Percentiles rank a stretch among this genome's conserved stretches.
Conservation (phyloP, 371 early-diverging fungal genomes). For the Saksenaea oblongispora region DNA sequence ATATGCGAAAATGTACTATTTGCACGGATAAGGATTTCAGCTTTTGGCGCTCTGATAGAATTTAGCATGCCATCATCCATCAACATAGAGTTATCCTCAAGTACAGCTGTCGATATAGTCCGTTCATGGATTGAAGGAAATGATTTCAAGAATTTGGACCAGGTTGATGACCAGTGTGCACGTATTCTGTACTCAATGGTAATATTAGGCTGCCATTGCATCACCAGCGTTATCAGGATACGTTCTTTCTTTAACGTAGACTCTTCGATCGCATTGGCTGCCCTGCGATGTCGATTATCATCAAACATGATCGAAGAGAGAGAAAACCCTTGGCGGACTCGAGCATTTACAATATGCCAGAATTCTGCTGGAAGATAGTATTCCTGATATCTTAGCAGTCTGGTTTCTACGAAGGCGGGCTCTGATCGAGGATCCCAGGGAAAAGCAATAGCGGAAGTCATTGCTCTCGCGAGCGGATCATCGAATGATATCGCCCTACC, state of each 20-base stretch:
- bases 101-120: neutral
- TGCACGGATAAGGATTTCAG: conserved; percentile 36
- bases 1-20: conserved; percentile 38
- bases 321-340: conserved; percentile 85
- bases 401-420: conserved; percentile 76
- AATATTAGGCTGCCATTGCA: conserved; percentile 87
- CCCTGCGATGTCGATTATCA: conserved; percentile 10
- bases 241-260: conserved; percentile 34
- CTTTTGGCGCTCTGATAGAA: conserved; percentile 28
- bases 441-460: conserved; percentile 50
- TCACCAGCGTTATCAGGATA: conserved; percentile 61
- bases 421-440: conserved; percentile 80
- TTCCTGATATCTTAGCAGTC: conserved; percentile 77
- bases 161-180: conserved; percentile 27
- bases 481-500: conserved; percentile 23
- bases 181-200: conserved; percentile 83
- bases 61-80: conserved; percentile 22
- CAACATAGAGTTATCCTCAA: conserved; percentile 9
- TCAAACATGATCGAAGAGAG: conserved; percentile 59
- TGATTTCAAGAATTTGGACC: conserved; percentile 15
- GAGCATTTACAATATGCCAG: conserved; percentile 67
- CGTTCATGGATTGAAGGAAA: conserved; percentile 12
- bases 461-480: conserved; percentile 22
- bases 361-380: conserved; percentile 68
- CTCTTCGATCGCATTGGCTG: conserved; percentile 12